These are phyloP conservation scores for Medicago arabica DNA, from an alignment of 306 rosid genomes.

Conservation along the genomic window DNA sequence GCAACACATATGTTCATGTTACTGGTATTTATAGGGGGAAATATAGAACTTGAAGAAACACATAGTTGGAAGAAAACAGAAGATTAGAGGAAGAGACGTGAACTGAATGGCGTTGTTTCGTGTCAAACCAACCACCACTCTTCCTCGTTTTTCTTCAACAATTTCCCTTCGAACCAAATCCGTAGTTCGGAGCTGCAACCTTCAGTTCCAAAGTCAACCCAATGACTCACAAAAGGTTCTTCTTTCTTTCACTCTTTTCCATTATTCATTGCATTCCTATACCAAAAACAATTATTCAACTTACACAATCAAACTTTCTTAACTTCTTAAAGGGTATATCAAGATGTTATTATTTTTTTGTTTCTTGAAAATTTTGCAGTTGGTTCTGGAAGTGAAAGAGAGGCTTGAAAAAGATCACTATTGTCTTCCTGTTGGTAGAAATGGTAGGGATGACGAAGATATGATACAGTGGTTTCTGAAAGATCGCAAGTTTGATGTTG, in stretches of 20 bases:
- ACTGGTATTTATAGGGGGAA: neutral
- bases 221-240: constrained; percentile 63
- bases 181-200: constrained; percentile 51
- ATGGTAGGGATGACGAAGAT: constrained; percentile 97
- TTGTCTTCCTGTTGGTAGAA: constrained; percentile 75
- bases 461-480: constrained; percentile 92
- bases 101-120: constrained; percentile 66
- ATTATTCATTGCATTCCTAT: neutral
- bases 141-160: constrained; percentile 46
- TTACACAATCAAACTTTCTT: neutral
- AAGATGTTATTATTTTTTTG: constrained; percentile 1
- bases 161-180: constrained; percentile 37
- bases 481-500: constrained; percentile 77
- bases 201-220: constrained; percentile 36
- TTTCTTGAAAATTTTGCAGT: constrained; percentile 51
- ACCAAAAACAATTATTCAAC: neutral
- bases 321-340: neutral
- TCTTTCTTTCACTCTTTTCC: neutral
- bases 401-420: constrained; percentile 70
- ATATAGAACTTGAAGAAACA: neutral
- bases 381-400: constrained; percentile 81
- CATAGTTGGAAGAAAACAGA: neutral
- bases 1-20: neutral
- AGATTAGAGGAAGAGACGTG: neutral
- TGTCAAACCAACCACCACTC: constrained; percentile 47